Percentiles rank a stretch among this genome's conserved stretches.
These are phyloP conservation scores for Solanum paucissectum DNA, from an alignment of 257 asterid genomes.

Conservation along the genomic window DNA sequence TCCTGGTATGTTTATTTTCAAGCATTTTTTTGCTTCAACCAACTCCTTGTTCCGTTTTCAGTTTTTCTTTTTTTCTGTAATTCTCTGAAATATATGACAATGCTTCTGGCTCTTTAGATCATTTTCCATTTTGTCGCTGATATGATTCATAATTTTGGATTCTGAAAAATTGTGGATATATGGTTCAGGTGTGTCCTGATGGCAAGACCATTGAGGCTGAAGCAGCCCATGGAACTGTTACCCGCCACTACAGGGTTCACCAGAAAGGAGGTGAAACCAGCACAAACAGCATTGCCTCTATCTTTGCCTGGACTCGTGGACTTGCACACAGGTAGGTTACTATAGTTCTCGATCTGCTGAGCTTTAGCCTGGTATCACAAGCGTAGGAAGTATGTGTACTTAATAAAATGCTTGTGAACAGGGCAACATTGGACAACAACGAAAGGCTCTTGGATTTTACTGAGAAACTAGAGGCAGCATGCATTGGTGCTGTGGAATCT, in stretches of 20 bases:
- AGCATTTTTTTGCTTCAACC: neutral
- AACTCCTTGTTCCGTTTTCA: neutral
- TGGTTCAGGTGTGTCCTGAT: conserved; percentile 85
- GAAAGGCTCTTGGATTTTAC: conserved; percentile 77
- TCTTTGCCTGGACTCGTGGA: conserved; percentile 99
- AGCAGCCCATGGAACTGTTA: conserved; percentile 99
- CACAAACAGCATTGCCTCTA: conserved; percentile 97
- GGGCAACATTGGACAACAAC: conserved; percentile 87
- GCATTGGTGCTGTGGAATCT: conserved; percentile 84
- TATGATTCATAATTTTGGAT: neutral
- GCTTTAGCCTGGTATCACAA: neutral
- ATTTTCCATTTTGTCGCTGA: neutral
- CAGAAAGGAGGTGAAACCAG: conserved; percentile 99
- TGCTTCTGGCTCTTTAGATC: neutral
- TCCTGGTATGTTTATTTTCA: conserved; percentile 50
- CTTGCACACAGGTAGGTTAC: conserved; percentile 80
- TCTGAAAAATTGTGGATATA: neutral
- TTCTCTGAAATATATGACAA: neutral
- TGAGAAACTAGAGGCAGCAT: conserved; percentile 93
- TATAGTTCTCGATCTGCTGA: neutral
- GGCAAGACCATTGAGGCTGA: conserved; percentile 99
- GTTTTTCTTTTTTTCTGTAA: neutral
- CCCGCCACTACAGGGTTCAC: conserved; percentile 97
- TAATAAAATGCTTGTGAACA: conserved; percentile 8
- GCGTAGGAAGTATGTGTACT: neutral